Base-by-base conservation (phyloP, 2,329 filamentous ascomycete genomes). In the Amphichorda felina region DNA sequence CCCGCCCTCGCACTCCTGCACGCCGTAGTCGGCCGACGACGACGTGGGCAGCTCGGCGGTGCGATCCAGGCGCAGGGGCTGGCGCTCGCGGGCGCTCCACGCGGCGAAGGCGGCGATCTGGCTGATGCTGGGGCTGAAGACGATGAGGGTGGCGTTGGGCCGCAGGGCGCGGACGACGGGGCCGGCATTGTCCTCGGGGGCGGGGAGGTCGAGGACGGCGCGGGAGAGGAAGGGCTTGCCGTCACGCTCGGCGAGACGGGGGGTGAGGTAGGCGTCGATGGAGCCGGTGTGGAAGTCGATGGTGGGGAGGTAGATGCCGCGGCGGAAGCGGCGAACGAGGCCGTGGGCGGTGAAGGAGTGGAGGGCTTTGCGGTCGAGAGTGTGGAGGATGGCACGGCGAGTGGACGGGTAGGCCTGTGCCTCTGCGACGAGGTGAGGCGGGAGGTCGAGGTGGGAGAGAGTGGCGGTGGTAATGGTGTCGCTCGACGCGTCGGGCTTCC, bases 41-140 rank as follows among this genome's bases (percentile, higher is more conserved):
- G 16, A 26, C 14, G 15, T 40, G n/a, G 64, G 63, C 42, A 81
- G 57, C 51, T 82, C 78, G 13, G 81, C 48, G 1, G 76, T 71
- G 30, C 63, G 67, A 27, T 81, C 75, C 8, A 77, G 55, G 18
- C 66, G 53, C 16, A 70, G 36, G 13, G 73, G 72, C 36, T 84
- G 58, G 3, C 54, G 56, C 10, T 71, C 57, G 19, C 66, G 56
- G 38, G 67, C 68, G 22, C 76, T 36, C 57, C 57, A 60, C 15
- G 48, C 39, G 27, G 54, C 48, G 39, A 79, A 82, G 5, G 76
- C 68, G 28, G 69, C 75, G 37, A 89, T 80, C 53, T 89, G 84
- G 8, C 82, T 87, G 39, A 91, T 75, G 45, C 76, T 84, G 1
- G 84, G 84, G 43, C 75, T 77, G 58, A 87, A 91, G 2, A 86